A percentile compares a stretch with the other conserved stretches of the same genome.
phyloP scores from a whole-genome alignment of 192 early-diverging fungal genomes.

The Coemansia sp. region DNA sequence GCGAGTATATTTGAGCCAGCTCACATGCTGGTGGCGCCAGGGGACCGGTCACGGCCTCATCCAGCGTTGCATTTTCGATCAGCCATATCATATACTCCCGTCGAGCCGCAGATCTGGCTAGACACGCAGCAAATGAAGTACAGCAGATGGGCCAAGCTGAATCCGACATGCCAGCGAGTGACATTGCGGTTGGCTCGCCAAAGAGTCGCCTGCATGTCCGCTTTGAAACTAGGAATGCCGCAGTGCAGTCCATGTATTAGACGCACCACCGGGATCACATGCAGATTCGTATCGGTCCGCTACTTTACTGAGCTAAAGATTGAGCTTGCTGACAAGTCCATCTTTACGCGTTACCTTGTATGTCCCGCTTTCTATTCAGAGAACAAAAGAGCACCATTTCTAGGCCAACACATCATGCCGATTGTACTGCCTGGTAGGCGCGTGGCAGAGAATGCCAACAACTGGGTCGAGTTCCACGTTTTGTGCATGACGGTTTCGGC shows the following conservation, averaged over 20 bases:
- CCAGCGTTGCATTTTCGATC: conserved; percentile 13
- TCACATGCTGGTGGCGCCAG: conserved; percentile 20
- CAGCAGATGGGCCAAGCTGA: conserved; percentile 11
- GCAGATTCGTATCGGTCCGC: conserved; percentile 15
- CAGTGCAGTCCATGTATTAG: conserved; percentile 32
- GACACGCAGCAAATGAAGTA: conserved; percentile 21
- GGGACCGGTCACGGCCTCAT: neutral
- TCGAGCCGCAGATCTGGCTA: conserved; percentile 17
- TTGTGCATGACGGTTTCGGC: conserved; percentile 28
- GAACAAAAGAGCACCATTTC: conserved; percentile 15
- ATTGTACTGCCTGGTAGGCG: conserved; percentile 18
- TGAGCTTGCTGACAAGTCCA: conserved; percentile 5
- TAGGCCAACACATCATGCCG: conserved; percentile 18
- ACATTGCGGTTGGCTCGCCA: conserved; percentile 19
- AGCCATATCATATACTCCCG: conserved; percentile 7
- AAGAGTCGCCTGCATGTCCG: neutral
- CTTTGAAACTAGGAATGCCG: conserved; percentile 9
- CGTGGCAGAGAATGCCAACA: conserved; percentile 13
- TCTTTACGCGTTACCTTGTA: conserved; percentile 7
- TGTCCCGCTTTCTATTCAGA: conserved; percentile 28
- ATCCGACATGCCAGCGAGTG: conserved; percentile 3
- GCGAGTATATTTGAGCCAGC: conserved; percentile 18
- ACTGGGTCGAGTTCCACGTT: conserved; percentile 31
- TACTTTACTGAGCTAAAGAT: conserved; percentile 21
- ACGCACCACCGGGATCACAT: conserved; percentile 8